Evolutionary conservation across 2,329 filamentous ascomycete genomes (phyloP).

Genomic region (Stemphylium lycopersici): DNA sequence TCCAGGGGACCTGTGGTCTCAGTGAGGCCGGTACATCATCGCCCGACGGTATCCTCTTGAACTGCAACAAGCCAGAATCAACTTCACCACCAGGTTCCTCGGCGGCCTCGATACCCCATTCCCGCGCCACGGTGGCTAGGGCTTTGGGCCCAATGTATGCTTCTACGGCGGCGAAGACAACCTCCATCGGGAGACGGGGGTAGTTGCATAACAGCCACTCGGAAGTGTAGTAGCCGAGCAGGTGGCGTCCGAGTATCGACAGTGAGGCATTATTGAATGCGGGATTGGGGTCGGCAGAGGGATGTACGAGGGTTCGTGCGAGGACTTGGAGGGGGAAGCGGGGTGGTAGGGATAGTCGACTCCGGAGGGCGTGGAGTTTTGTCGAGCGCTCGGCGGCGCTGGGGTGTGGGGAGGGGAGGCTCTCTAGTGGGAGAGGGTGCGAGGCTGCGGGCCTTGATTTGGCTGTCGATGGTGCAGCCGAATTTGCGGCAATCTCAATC

Average conservation of each 20-base stretch:
- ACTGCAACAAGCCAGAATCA: conserved; percentile 88
- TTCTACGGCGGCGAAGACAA: conserved; percentile 84
- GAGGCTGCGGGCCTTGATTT: conserved; percentile 9
- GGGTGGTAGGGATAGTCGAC: conserved; percentile 80
- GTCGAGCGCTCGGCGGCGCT: conserved; percentile 73
- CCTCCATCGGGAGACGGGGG: conserved; percentile 86
- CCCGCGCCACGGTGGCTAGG: conserved; percentile 72
- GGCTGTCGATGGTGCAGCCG: conserved; percentile 5
- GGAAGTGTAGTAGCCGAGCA: conserved; percentile 86
- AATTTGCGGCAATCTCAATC: conserved; percentile 20
- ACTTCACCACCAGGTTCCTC: conserved; percentile 88
- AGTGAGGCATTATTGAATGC: conserved; percentile 90
- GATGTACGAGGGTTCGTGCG: conserved; percentile 82
- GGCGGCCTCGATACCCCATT: conserved; percentile 93
- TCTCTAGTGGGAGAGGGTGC: conserved; percentile 34
- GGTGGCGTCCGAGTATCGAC: conserved; percentile 77
- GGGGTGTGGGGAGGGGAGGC: conserved; percentile 74
- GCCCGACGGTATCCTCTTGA: conserved; percentile 56
- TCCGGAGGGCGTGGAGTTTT: conserved; percentile 91
- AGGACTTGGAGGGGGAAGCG: conserved; percentile 86
- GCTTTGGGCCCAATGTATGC: conserved; percentile 81
- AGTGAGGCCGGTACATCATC: conserved; percentile 34
- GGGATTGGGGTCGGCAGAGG: conserved; percentile 78
- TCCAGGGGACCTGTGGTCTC: conserved; percentile 38
- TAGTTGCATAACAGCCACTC: conserved; percentile 89